Evolutionary conservation across 305 asterid species (phyloP).

Genomic region (Fraxinus albicans): DNA sequence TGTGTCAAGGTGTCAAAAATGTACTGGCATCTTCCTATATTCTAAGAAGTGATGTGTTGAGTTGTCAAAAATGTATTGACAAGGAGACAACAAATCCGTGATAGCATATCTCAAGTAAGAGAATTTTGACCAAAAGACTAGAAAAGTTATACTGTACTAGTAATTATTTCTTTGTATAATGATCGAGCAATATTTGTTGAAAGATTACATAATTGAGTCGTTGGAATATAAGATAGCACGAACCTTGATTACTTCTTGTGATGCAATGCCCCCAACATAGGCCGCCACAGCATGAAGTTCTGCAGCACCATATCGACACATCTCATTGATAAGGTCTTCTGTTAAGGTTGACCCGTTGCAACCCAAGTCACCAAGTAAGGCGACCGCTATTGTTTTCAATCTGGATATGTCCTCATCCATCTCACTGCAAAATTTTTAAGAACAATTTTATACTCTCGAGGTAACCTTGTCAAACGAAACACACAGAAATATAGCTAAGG

Average conservation of each 20-base stretch:
- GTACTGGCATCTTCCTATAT: neutral
- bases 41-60: neutral
- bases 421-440: slow-evolving; percentile 45
- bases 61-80: neutral
- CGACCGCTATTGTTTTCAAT: slow-evolving; percentile 75
- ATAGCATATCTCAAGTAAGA: neutral
- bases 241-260: slow-evolving; percentile 97
- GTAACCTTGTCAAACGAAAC: neutral
- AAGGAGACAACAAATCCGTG: neutral
- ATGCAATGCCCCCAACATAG: slow-evolving; percentile 84
- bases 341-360: slow-evolving; percentile 79
- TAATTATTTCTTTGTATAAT: neutral
- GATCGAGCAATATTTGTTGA: neutral
- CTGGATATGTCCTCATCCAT: slow-evolving; percentile 96
- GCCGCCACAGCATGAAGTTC: slow-evolving; percentile 98
- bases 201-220: neutral
- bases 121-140: neutral
- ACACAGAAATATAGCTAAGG: slow-evolving; percentile 5
- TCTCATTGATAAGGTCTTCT: slow-evolving; percentile 91
- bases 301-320: slow-evolving; percentile 91
- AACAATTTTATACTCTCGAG: slow-evolving; percentile 22
- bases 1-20: neutral
- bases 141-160: neutral
- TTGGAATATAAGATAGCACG: slow-evolving; percentile 14
- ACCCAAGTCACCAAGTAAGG: slow-evolving; percentile 73